phyloP scores from a whole-genome alignment of 2,329 filamentous ascomycete species.

The Colletotrichum karsti region DNA sequence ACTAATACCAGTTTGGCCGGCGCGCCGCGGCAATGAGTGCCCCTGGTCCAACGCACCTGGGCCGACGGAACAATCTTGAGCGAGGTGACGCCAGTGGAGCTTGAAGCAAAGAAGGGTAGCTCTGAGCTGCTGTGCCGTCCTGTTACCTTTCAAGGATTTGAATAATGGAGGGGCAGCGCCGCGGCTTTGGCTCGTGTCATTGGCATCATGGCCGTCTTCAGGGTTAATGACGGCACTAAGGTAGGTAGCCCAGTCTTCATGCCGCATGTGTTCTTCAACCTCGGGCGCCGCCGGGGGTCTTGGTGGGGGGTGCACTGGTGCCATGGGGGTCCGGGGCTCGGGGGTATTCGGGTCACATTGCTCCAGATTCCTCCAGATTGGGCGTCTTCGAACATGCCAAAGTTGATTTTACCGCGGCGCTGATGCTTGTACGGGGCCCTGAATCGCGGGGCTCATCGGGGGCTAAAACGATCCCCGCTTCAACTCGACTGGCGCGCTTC shows the following conservation, averaged over 20 bases:
- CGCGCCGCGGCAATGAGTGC: conserved; percentile 18
- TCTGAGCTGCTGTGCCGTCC: conserved; percentile 8
- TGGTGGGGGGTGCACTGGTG: conserved; percentile 8
- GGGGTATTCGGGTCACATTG: conserved; percentile 23
- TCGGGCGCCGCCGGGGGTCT: conserved; percentile 14
- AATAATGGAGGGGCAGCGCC: neutral
- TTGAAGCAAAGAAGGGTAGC: too few relatives aligned
- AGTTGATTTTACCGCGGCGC: conserved; percentile 5
- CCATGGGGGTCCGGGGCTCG: conserved; percentile 6
- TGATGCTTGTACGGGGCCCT: conserved; percentile 10
- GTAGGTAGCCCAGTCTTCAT: neutral
- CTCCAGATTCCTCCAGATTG: conserved; percentile 18
- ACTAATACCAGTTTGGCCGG: conserved; percentile 22
- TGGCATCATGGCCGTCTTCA: conserved; percentile 11
- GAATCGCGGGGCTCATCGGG: conserved; percentile 24
- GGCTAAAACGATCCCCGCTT: conserved; percentile 17
- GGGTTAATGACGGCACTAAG: conserved; percentile 22
- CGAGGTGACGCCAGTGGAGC: conserved; percentile 22
- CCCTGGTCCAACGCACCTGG: conserved; percentile 15
- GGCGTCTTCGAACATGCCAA: conserved; percentile 9
- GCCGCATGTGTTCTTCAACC: conserved; percentile 20
- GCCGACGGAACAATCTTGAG: conserved; percentile 24
- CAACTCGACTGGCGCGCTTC: conserved; percentile 29
- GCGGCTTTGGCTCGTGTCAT: neutral
- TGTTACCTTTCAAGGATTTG: neutral